A percentile compares a stretch with the other conserved stretches of the same genome.
Conservation (phyloP, 2,329 filamentous ascomycete genomes). For the Fusarium brachygibbosum region DNA sequence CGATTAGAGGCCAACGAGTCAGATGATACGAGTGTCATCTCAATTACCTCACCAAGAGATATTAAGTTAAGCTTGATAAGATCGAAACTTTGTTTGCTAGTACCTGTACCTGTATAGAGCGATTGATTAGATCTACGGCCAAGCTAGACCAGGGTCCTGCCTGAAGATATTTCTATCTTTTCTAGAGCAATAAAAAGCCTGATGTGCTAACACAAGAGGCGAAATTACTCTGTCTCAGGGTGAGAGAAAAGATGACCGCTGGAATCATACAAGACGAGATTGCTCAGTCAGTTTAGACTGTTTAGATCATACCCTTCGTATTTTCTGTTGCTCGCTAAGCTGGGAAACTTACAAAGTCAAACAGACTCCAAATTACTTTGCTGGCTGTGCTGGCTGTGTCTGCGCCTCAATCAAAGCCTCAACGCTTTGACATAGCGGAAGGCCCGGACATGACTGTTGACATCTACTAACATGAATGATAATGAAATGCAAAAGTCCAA, state of each 20-base stretch:
- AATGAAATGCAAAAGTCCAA: too few species aligned
- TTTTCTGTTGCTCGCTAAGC: too few species aligned
- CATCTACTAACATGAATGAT: too few species aligned
- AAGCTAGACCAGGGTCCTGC: neutral
- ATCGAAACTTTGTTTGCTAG: neutral
- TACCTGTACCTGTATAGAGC: neutral
- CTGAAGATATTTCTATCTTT: neutral
- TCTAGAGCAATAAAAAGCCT: neutral
- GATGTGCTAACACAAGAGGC: neutral
- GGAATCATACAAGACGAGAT: too few species aligned
- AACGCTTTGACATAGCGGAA: constrained; percentile 2
- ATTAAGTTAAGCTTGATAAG: neutral
- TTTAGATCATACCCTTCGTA: too few species aligned
- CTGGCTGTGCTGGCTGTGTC: neutral
- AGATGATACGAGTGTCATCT: constrained; percentile 23
- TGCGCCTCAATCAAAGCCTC: neutral
- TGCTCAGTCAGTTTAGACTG: neutral
- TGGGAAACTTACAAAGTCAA: too few species aligned
- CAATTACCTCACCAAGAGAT: neutral
- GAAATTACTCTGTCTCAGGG: too few species aligned
- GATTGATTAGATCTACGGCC: constrained; percentile 2
- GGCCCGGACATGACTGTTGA: too few species aligned
- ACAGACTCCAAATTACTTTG: neutral
- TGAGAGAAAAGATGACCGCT: too few species aligned
- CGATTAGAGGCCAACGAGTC: constrained; percentile 9